phyloP scores from a whole-genome alignment of 1,284 basidiomycete genomes.

The Trametes sp. region DNA sequence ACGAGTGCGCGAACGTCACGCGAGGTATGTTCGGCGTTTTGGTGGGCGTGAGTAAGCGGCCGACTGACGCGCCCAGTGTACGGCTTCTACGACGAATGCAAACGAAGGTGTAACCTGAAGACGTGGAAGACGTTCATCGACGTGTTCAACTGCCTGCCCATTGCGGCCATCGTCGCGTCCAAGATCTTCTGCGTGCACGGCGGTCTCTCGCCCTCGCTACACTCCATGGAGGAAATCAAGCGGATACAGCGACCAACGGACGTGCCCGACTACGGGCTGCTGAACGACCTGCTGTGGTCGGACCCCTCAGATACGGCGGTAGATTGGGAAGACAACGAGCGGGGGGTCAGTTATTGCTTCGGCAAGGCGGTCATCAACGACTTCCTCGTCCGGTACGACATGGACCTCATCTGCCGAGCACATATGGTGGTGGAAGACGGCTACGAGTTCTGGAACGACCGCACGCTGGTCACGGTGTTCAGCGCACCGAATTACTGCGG shows the following conservation, averaged over 20 bases:
- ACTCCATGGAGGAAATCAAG: conserved; percentile 99
- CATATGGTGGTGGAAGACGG: conserved; percentile 99
- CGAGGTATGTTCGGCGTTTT: conserved; percentile 68
- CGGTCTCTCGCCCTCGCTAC: conserved; percentile 95
- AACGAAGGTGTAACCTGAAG: conserved; percentile 99
- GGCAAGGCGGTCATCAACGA: conserved; percentile 98
- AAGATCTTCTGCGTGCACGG: conserved; percentile 99
- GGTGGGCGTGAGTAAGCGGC: conserved; percentile 18
- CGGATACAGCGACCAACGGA: conserved; percentile 98
- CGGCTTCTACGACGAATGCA: conserved; percentile 99
- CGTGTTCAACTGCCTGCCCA: conserved; percentile 99
- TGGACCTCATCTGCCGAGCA: conserved; percentile 99
- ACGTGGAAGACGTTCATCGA: conserved; percentile 99
- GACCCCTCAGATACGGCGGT: conserved; percentile 98
- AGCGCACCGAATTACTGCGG: conserved; percentile 98
- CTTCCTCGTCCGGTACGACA: conserved; percentile 93
- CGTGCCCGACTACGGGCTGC: conserved; percentile 98
- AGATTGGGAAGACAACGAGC: conserved; percentile 99
- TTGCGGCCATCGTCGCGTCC: conserved; percentile 97
- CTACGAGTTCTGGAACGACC: conserved; percentile 99
- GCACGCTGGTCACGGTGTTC: conserved; percentile 98
- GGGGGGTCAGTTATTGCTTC: conserved; percentile 99
- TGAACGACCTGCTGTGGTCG: conserved; percentile 98
- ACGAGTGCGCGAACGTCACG: conserved; percentile 99
- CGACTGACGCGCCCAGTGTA: conserved; percentile 72